Evolutionary conservation across 768 basidiomycete genomes (phyloP).

Genomic region (Mycena epipterygia): DNA sequence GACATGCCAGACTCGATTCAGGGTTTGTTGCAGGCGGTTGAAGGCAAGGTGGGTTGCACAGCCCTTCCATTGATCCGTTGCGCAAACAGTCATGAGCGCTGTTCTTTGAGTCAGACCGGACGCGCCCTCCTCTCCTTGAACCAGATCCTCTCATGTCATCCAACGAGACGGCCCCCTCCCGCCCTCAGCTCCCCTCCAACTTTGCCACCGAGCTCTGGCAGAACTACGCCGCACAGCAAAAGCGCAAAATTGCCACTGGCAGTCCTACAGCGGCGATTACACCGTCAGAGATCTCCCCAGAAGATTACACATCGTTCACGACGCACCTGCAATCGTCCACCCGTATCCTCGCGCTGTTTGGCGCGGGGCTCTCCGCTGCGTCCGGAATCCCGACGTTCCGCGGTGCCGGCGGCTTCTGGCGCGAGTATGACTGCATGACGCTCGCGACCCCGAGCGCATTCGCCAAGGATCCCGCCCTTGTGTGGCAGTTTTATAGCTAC

Average conservation of each 20-base stretch:
- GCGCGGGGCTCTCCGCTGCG: conserved; percentile 24
- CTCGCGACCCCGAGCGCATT: conserved; percentile 22
- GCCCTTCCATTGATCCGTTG: too few species aligned
- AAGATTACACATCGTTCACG: neutral
- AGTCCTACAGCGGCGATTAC: neutral
- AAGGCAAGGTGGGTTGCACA: too few species aligned
- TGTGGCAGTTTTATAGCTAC: conserved; percentile 28
- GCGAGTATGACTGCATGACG: conserved; percentile 25
- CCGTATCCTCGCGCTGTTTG: conserved; percentile 17
- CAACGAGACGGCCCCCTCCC: neutral
- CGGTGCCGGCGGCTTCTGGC: conserved; percentile 25
- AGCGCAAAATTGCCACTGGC: neutral
- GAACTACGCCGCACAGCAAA: conserved; percentile 11
- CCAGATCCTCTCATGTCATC: too few species aligned
- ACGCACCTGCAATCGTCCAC: conserved; percentile 11
- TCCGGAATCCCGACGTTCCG: conserved; percentile 27
- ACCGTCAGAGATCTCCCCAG: neutral
- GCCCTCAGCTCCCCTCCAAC: conserved; percentile 17
- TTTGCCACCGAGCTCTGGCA: conserved; percentile 25
- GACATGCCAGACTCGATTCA: too few species aligned
- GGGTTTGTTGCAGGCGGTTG: too few species aligned
- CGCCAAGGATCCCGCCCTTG: conserved; percentile 13
- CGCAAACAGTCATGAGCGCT: too few species aligned
- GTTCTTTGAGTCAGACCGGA: too few species aligned
- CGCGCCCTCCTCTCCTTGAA: too few species aligned